A percentile compares a stretch with the other conserved stretches of the same genome.
Conservation (phyloP, 305 asterid genomes). For the Fraxinus greggii region DNA sequence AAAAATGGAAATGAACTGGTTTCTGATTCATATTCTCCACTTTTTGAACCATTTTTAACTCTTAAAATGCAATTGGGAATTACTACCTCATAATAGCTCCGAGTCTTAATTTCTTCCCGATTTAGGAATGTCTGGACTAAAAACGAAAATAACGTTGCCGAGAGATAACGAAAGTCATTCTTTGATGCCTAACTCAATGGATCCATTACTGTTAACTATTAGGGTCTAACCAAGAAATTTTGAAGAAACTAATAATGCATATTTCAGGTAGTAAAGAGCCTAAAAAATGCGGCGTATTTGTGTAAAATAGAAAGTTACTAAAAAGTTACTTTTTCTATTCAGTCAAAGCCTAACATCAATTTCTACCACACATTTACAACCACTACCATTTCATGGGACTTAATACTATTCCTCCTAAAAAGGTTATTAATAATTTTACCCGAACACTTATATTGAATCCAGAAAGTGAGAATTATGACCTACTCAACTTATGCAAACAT, state of each 20-base stretch:
- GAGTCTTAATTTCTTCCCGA: neutral
- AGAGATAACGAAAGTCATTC: neutral
- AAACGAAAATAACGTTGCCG: neutral
- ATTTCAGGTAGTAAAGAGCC: neutral
- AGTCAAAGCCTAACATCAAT: neutral
- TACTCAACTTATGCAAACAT: neutral
- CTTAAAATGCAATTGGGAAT: neutral
- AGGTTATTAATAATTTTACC: neutral
- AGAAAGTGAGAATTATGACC: neutral
- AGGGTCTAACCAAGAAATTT: neutral
- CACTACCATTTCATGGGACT: neutral
- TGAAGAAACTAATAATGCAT: neutral
- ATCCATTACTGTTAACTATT: neutral
- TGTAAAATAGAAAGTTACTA: neutral
- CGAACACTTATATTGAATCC: neutral
- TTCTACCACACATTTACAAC: neutral
- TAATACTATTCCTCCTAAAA: neutral
- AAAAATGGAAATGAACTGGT: neutral
- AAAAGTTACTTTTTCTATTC: neutral
- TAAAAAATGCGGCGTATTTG: neutral
- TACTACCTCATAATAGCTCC: neutral
- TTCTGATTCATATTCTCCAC: neutral
- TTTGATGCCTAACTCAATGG: neutral
- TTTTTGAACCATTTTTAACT: neutral
- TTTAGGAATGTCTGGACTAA: neutral